Conservation (phyloP, 257 asterid species). For the Nicotiana paniculata region DNA sequence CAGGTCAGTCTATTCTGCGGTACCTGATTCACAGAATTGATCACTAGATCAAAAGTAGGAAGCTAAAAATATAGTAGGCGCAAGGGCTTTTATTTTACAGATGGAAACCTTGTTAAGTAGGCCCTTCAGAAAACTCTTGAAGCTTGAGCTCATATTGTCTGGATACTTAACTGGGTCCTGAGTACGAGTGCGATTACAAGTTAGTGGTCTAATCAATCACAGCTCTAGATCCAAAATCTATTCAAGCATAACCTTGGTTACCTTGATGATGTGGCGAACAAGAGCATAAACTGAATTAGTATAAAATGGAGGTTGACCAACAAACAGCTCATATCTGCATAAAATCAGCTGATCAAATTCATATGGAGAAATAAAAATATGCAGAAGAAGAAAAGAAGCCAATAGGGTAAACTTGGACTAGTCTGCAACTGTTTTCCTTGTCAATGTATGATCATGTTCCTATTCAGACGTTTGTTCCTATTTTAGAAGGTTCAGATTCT, state of each 20-base stretch:
- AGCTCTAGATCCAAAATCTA: slow-evolving; percentile 5
- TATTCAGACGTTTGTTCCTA: not conserved
- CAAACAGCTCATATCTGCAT: slow-evolving; percentile 92
- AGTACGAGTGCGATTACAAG: slow-evolving; percentile 9
- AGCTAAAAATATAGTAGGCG: slow-evolving; percentile 5
- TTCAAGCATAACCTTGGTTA: slow-evolving; percentile 18
- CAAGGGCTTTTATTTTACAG: not conserved
- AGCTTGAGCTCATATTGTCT: slow-evolving; percentile 78
- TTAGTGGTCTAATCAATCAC: slow-evolving; percentile 4
- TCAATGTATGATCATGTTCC: not conserved
- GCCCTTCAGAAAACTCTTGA: slow-evolving; percentile 84
- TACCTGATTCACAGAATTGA: slow-evolving; percentile 40
- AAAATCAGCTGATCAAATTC: not conserved
- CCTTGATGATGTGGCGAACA: slow-evolving; percentile 93
- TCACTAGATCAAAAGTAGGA: slow-evolving; percentile 19
- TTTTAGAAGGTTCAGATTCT: not conserved
- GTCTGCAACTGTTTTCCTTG: not conserved
- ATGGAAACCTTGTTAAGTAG: slow-evolving; percentile 79
- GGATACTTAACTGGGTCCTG: slow-evolving; percentile 99
- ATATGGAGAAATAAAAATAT: not conserved
- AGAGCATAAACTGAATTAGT: slow-evolving; percentile 98
- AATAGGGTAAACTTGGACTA: not conserved
- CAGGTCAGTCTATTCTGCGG: slow-evolving; percentile 89
- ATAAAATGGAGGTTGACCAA: slow-evolving; percentile 98
- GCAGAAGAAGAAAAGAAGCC: not conserved